Evolutionary conservation across 2,329 filamentous ascomycete genomes (phyloP).

Genomic region (Neonectria punicea): DNA sequence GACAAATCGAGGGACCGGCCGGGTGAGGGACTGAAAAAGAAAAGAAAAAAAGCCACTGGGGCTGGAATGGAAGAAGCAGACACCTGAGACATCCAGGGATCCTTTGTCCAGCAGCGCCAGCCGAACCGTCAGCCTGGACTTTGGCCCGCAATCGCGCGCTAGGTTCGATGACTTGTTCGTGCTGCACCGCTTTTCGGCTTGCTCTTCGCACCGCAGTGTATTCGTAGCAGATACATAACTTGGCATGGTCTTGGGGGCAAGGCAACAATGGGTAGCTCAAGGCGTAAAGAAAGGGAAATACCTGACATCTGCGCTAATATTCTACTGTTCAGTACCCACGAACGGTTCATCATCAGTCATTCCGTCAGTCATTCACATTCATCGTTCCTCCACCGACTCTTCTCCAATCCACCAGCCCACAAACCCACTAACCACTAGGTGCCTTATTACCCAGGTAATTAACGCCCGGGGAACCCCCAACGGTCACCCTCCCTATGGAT

Average conservation of each 20-base stretch:
- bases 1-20: not conserved
- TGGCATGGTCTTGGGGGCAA: not conserved
- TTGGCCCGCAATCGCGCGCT: slow-evolving; percentile 5
- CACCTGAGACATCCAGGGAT: slow-evolving; percentile 8
- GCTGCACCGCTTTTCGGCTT: slow-evolving; percentile 5
- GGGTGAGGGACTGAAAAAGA: not conserved
- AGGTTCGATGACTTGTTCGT: slow-evolving; percentile 16
- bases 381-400: slow-evolving; percentile 3
- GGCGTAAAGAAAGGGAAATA: not conserved
- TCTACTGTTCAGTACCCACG: not conserved
- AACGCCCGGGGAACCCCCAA: not conserved
- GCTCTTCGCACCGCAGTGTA: not conserved
- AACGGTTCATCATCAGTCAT: slow-evolving; percentile 9
- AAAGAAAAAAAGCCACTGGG: not conserved
- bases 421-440: not conserved
- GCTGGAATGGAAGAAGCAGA: not conserved
- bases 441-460: no score
- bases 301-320: not conserved
- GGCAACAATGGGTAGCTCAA: not conserved
- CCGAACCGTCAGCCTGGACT: slow-evolving; percentile 14
- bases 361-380: not conserved
- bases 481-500: not conserved
- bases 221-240: not conserved
- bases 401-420: not conserved
- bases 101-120: not conserved